Base-by-base conservation (phyloP, 164 flowering plant species). In the Magnolia officinalis region DNA sequence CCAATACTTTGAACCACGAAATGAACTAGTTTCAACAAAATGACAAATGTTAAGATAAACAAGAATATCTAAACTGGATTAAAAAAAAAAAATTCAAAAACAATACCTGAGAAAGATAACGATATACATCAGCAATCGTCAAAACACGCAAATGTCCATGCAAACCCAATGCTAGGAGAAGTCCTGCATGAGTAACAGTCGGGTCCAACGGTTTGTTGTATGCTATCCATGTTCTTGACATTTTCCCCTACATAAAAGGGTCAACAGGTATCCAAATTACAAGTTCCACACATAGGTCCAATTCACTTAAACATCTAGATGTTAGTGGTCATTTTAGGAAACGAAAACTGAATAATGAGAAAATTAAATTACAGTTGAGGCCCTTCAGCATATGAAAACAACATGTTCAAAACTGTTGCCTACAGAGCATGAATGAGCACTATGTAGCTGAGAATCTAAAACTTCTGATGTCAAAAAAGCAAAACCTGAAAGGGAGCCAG, bases 201-300 rank as follows among this genome's bases (percentile, higher is more conserved):
- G 97, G 95, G 79, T 90, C 92, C 77, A 85, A 90, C 10, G 98
- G 96, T 80, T 85, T 94, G 84, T 96, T 94, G 81, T 96, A 96
- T 37, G 82, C 77, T 75, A 96, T 92, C 99, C 99, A 94, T 20
- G 98, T 94, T 81, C 97, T 89, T 80, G 99, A 90, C 90, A 94
- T 83, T 82, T 91, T 96, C 3, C 94, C 98, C 99, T 96, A 83
- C 74, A 71, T 18, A n/a, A n/a, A 72, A 9, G 50, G 63, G 20
- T 52, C 68, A 61, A 72, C 55, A 49, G n/a, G 45, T 37, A 14
- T 52, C 8, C 19, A 45, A 63, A 74, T 64, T 64, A 13, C n/a
- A 18, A 63, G 69, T 37, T 18, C 29, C 9, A 65, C 16, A 74
- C 50, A 63, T 31, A 63, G 7, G n/a, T 10, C 14, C 16, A 52